Percentiles rank a stretch among this genome's conserved stretches.
phyloP scores from a whole-genome alignment of 2,329 filamentous ascomycete species.

The Purpureocillium lavendulum region DNA sequence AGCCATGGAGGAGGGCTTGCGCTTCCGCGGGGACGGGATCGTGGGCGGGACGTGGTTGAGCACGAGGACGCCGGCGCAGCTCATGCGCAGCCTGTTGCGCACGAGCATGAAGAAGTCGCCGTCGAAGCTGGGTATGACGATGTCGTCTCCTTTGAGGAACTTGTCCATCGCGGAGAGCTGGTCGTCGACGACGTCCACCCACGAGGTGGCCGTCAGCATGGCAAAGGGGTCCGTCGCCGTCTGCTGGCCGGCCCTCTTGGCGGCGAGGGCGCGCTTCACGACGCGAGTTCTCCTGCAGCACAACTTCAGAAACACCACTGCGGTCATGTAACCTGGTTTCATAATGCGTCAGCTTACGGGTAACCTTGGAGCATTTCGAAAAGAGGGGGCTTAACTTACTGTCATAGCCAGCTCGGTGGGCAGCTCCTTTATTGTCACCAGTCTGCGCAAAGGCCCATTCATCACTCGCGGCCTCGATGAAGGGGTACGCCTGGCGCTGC shows the following conservation, averaged over 20 bases:
- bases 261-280: neutral
- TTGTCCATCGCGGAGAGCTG: neutral
- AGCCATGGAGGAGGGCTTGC: too few relatives aligned
- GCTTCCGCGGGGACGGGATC: neutral
- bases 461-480: neutral
- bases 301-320: slow-evolving; percentile 27
- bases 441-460: neutral
- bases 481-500: slow-evolving; percentile 2
- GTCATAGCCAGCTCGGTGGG: slow-evolving; percentile 54
- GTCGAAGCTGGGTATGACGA: neutral
- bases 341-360: neutral
- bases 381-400: slow-evolving; percentile 31
- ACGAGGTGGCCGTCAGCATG: neutral
- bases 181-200: neutral
- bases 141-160: neutral
- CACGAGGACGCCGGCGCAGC: neutral
- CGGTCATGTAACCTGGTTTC: slow-evolving; percentile 30
- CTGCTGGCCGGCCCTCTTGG: neutral
- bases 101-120: neutral
- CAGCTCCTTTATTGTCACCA: slow-evolving; percentile 8
- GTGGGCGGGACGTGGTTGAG: neutral
- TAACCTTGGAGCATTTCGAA: too few relatives aligned
- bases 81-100: slow-evolving; percentile 1
- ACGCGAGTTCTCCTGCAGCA: slow-evolving; percentile 7
- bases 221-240: neutral